Base-by-base conservation (phyloP, 2,329 filamentous ascomycete genomes). In the Aspergillus brasiliensis region DNA sequence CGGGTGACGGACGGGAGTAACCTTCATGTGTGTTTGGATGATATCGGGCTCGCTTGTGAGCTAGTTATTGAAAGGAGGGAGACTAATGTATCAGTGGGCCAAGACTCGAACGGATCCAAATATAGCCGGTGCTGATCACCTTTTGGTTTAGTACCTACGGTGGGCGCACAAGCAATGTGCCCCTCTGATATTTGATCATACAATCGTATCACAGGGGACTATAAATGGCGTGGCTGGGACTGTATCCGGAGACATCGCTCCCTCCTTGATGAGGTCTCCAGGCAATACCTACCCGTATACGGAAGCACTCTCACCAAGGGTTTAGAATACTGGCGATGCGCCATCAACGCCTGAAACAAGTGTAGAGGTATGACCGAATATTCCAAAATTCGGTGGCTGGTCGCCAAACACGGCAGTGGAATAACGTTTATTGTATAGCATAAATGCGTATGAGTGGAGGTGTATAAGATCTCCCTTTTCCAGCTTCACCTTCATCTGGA, bases 331-430 rank as follows among this genome's bases (percentile, higher is more conserved):
- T 44, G 40, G 19, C 11, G 19, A 13, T 21, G 19, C 40, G 11
- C 11, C 5, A 2, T 34, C 31, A 2, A 19, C 4, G 2, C 8
- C 19, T 44, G 17, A 44, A 44, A 44, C 40, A 17, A 44, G 31
- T 8, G 15, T 42, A 25, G 11, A 25, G 25, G 52, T 23, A 21
- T 38, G 27, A 38, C 38, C 19, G n/a, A 46, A 15, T 25, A 55
- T 55, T 55, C 52, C n/a, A 25, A 6, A 7, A 23, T 46, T 15
- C 13, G 38, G 52, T 25, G 52, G 52, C 52, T 55, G 52, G 52
- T 25, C 8, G 19, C 27, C 52, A 13, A 17, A 46, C 15, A 25
- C 37, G 51, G 51, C 28, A 27, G 11, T 51, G 28, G 28, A 23
- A 13, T 10, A 38, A 7, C 3, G 13, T 13, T 10, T 19, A n/a